These are phyloP conservation scores for Closterium sp. DNA, from an alignment of 139 green algal genomes.

Conservation along the genomic window DNA sequence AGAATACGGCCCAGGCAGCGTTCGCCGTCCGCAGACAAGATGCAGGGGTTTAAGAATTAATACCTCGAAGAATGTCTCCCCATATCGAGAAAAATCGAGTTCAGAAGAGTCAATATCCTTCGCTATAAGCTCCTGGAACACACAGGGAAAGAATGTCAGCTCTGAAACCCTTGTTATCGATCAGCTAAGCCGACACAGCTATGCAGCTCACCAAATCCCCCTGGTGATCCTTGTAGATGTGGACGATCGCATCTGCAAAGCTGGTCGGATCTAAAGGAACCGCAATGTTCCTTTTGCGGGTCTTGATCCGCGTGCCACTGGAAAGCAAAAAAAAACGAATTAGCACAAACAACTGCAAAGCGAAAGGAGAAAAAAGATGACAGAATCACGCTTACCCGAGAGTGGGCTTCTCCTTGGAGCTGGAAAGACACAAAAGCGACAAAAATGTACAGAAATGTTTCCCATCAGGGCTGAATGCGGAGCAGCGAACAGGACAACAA, in stretches of 20 bases:
- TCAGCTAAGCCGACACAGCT: too few relatives aligned
- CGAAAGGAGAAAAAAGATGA: background rate
- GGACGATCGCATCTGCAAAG: constrained; percentile 86
- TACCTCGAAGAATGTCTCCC: constrained; percentile 92
- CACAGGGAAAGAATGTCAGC: too few relatives aligned
- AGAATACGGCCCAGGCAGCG: too few relatives aligned
- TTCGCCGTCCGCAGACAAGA: background rate
- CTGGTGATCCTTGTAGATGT: constrained; percentile 76
- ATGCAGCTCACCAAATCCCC: constrained; percentile 48
- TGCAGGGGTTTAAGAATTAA: background rate
- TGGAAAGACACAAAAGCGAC: constrained; percentile 8
- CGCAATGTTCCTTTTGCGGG: constrained; percentile 94
- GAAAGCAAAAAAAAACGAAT: background rate
- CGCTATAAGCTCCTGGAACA: constrained; percentile 18
- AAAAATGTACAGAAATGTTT: constrained; percentile 1
- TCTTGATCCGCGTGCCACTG: constrained; percentile 76
- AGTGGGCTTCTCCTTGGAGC: constrained; percentile 51
- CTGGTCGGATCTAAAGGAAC: constrained; percentile 87
- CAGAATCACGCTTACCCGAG: constrained; percentile 34
- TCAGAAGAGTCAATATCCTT: constrained; percentile 61
- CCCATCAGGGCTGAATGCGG: background rate
- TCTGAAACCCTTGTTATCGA: too few relatives aligned
- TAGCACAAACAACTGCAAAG: background rate
- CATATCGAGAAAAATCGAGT: constrained; percentile 92
- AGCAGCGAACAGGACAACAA: background rate